A percentile compares a stretch with the other conserved stretches of the same genome.
phyloP scores from a whole-genome alignment of 1,284 basidiomycete genomes.

The Phylloboletellus chloephorus region DNA sequence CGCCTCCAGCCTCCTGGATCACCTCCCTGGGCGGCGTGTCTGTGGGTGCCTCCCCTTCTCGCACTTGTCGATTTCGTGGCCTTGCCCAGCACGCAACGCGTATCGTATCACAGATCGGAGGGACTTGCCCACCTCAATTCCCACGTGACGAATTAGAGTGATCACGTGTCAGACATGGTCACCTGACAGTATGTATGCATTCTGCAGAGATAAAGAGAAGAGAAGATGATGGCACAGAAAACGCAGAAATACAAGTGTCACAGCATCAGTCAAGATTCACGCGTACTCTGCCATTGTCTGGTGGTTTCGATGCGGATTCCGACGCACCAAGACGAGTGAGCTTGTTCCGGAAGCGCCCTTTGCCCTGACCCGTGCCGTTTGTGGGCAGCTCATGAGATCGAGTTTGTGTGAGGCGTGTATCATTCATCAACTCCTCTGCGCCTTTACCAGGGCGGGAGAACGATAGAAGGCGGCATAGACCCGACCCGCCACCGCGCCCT shows the following conservation, averaged over 20 bases:
- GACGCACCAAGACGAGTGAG: constrained; percentile 26
- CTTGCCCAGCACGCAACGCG: neutral
- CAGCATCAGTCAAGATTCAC: constrained; percentile 31
- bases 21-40: neutral
- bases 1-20: constrained; percentile 7
- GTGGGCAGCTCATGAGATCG: constrained; percentile 27
- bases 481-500: constrained; percentile 32
- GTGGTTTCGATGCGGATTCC: constrained; percentile 30
- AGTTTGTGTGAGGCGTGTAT: constrained; percentile 23
- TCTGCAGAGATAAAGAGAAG: constrained; percentile 22
- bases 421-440: constrained; percentile 25
- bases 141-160: constrained; percentile 24
- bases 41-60: neutral
- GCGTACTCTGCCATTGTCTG: constrained; percentile 34
- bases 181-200: constrained; percentile 20
- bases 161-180: constrained; percentile 21
- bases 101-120: constrained; percentile 4
- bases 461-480: constrained; percentile 30
- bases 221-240: constrained; percentile 1
- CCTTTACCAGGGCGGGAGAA: constrained; percentile 31
- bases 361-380: constrained; percentile 21
- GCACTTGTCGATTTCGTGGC: neutral
- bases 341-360: constrained; percentile 29
- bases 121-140: constrained; percentile 8
- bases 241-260: constrained; percentile 19